Percentiles rank a stretch among this genome's conserved stretches.
Conservation (phyloP, 371 early-diverging fungal species). For the Mucor sp. region DNA sequence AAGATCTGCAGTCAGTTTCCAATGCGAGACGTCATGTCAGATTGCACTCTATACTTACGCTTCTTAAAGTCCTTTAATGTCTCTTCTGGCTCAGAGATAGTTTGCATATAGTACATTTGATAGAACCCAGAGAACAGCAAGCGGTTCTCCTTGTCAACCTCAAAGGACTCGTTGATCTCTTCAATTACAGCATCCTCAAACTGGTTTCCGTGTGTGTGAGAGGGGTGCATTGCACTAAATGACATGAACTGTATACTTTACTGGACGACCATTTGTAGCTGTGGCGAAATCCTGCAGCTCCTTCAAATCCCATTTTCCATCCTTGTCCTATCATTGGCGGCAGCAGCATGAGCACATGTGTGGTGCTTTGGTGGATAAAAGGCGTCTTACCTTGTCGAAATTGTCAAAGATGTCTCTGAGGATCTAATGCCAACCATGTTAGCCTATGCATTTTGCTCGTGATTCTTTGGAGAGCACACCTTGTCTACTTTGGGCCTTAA, state of each 20-base stretch:
- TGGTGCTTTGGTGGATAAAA: neutral
- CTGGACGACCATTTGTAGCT: slow-evolving; percentile 72
- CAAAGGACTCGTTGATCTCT: slow-evolving; percentile 65
- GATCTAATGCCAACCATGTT: slow-evolving; percentile 2
- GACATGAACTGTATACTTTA: slow-evolving; percentile 33
- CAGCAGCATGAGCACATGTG: neutral
- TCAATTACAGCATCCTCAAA: slow-evolving; percentile 69
- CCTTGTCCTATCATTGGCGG: slow-evolving; percentile 44
- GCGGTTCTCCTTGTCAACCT: slow-evolving; percentile 54
- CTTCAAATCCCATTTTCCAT: slow-evolving; percentile 58
- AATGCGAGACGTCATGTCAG: neutral
- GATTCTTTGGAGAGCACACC: neutral
- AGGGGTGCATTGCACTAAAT: slow-evolving; percentile 33
- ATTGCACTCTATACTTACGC: slow-evolving; percentile 40
- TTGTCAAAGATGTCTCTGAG: slow-evolving; percentile 63
- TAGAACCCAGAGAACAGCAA: slow-evolving; percentile 68
- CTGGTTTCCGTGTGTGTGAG: slow-evolving; percentile 26
- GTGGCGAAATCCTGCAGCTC: slow-evolving; percentile 74
- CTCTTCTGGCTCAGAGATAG: slow-evolving; percentile 68
- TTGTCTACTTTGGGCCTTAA: slow-evolving; percentile 28
- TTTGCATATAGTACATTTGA: slow-evolving; percentile 77
- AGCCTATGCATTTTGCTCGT: neutral
- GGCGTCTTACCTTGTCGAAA: slow-evolving; percentile 61
- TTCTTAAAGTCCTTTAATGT: slow-evolving; percentile 74
- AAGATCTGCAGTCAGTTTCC: neutral